Conservation (phyloP, 1,284 basidiomycete species). For the Ustilago loliicola region DNA sequence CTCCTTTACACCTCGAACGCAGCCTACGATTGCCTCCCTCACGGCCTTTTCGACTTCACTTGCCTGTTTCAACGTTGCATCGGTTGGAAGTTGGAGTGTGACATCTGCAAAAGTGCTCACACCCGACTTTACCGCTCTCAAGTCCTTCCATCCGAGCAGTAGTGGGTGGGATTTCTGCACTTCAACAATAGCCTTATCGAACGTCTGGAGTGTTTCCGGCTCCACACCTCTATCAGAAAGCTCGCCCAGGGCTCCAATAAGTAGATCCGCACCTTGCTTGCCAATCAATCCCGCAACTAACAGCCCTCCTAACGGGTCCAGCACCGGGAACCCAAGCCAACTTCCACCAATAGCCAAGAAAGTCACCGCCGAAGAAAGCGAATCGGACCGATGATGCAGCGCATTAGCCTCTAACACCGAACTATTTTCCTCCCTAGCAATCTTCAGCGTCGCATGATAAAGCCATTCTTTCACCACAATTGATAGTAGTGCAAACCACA, state of each 20-base stretch:
- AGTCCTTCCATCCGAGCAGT: conserved; percentile 56
- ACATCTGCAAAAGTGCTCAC: conserved; percentile 64
- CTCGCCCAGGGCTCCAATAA: conserved; percentile 82
- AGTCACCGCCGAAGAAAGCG: conserved; percentile 60
- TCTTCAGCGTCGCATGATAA: conserved; percentile 76
- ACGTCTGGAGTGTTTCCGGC: conserved; percentile 74
- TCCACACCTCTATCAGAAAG: conserved; percentile 87
- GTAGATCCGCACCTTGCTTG: conserved; percentile 82
- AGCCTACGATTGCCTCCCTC: conserved; percentile 29
- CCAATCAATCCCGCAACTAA: conserved; percentile 91
- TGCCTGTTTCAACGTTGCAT: conserved; percentile 47
- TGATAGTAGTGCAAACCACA: conserved; percentile 90
- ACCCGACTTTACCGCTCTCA: conserved; percentile 61
- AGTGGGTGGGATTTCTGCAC: conserved; percentile 29
- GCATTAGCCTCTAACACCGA: conserved; percentile 79
- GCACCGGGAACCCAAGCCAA: conserved; percentile 83
- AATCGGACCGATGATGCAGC: conserved; percentile 90
- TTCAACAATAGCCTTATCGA: conserved; percentile 74
- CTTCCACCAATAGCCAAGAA: conserved; percentile 75
- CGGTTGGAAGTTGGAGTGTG: conserved; percentile 51
- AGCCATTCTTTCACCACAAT: conserved; percentile 92
- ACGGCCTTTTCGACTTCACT: conserved; percentile 50
- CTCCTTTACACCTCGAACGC: conserved; percentile 58
- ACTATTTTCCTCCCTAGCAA: conserved; percentile 89
- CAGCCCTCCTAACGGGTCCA: conserved; percentile 94